These are phyloP conservation scores for Termitomyces sp. DNA, from an alignment of 768 basidiomycete genomes.

Conservation along the genomic window DNA sequence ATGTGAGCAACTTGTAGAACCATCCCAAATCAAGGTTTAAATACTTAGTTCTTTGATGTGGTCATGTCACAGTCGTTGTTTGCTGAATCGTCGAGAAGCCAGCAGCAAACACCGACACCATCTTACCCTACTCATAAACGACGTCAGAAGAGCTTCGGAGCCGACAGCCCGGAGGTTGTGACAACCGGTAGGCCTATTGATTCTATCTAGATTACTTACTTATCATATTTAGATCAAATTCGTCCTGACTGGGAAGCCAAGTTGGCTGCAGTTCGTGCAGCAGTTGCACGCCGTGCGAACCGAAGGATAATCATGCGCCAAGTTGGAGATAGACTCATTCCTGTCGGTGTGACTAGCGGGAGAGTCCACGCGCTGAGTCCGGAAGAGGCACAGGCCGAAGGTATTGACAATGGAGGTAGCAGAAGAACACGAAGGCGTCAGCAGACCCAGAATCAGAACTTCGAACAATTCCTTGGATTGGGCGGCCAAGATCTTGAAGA, in stretches of 20 bases:
- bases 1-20: slow-evolving; percentile 42
- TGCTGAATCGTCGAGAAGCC: slow-evolving; percentile 50
- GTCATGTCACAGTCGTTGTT: slow-evolving; percentile 23
- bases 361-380: slow-evolving; percentile 65
- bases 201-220: slow-evolving; percentile 4
- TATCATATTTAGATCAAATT: slow-evolving; percentile 68
- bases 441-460: slow-evolving; percentile 43
- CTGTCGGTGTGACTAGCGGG: slow-evolving; percentile 92
- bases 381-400: slow-evolving; percentile 46
- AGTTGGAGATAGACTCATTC: slow-evolving; percentile 94
- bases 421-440: slow-evolving; percentile 57
- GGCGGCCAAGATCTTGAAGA: slow-evolving; percentile 91
- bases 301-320: slow-evolving; percentile 97
- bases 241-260: slow-evolving; percentile 98
- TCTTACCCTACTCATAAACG: slow-evolving; percentile 52
- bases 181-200: slow-evolving; percentile 61
- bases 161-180: slow-evolving; percentile 85
- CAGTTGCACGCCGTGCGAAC: slow-evolving; percentile 94
- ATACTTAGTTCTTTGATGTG: background rate
- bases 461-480: slow-evolving; percentile 69
- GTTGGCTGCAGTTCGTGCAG: slow-evolving; percentile 87
- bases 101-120: slow-evolving; percentile 33
- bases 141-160: slow-evolving; percentile 84
- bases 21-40: background rate
- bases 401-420: slow-evolving; percentile 29